Base-by-base conservation (phyloP, 257 asterid genomes). In the Henckelia pumila region DNA sequence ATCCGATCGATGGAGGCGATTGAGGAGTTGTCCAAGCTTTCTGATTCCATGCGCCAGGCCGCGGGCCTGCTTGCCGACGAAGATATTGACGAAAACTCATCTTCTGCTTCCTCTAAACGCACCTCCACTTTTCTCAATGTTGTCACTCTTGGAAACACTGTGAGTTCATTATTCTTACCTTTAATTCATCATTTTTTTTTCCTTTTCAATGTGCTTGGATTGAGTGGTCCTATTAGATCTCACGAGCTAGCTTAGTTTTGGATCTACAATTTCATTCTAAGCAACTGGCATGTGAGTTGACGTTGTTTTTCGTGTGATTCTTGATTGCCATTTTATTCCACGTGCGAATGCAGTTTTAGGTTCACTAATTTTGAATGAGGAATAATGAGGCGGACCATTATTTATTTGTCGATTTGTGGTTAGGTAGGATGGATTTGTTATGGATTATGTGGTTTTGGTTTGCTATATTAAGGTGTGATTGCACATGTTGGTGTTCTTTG, bases 121-220 rank as follows among this genome's bases (percentile, higher is more conserved):
- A 7, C 60, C 60, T 56, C 60, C 60, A 56, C 60, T 56, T 56
- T 56, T 11, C 60, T 56, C 60, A 20, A 56, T 56, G 60, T 56
- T 23, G 60, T 56, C 4, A 11, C 25, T 19, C 11, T 56, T 16
- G 60, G 60, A 56, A 56, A 21, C 26, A 56, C 60, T 21, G 60
- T 56, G 20, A 14, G 52, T 44, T 37, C 49, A 30, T 30, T 30
- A 30, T 30, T 30, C 35, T 9, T 2, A 7, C 35, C 35, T 30
- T 6, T 28, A 4, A 28, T 28, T 30, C 35, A 37, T 37, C 49
- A 11, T 37, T 3, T 10, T 7, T 2, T 37, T 26, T 26, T 33
- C 8, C 5, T 2, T 37, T 37, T 37, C 49, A 37, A 10, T 10
- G 17, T 11, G 44, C 4, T 37, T 10, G 17, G 17, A 37, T 37